Evolutionary conservation across 768 basidiomycete genomes (phyloP), one percentile per base, ranked within the genome.

Genomic region (Panus rudis): DNA sequence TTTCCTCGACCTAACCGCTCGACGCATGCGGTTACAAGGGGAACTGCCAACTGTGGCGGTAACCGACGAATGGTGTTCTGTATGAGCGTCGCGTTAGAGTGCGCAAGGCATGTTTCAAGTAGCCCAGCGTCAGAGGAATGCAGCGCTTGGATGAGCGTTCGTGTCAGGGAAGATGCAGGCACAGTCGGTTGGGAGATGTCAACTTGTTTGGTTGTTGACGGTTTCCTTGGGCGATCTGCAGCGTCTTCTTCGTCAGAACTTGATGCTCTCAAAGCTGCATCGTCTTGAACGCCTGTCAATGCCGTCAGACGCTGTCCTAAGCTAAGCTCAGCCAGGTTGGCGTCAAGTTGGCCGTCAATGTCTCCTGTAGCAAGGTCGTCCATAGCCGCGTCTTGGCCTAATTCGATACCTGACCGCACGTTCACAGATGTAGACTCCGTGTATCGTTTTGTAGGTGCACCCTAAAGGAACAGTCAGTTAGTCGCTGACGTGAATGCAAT

Each of bases 111-210:
- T 20, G 84, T 84, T 58, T 96, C 90, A 47, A 98, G 67, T 27
- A 98, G 68, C 8, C 79, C 78, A 2, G 86, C 76, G 68, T 99
- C 96, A 16, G 87, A 84, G 1, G 96, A 97, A 61, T 99, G 96
- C 21, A 99, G 66, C 0, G 96, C 94, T 66, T 99, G 96, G 45
- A 94, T 88, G 38, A 99, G 73, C 21, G 94, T 93, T 43, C 92
- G 83, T 21, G 94, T 90, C 46, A 98, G 75, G 0, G 94, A 93
- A 50, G 83, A 80, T 1, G 90, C 80, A 27, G 92, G 88, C 16
- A 81, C 62, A n/a, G 69, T 56, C 6, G 59, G 56, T 11, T 67
- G 65, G 17, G 54, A 33, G 32, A 61, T 59, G 19, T 48, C 47
- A 47, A 56, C 65, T 49, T 64, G 67, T 46, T 59, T 61, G 19